Conservation (phyloP, 768 basidiomycete genomes). For the Tricholoma sp. region DNA sequence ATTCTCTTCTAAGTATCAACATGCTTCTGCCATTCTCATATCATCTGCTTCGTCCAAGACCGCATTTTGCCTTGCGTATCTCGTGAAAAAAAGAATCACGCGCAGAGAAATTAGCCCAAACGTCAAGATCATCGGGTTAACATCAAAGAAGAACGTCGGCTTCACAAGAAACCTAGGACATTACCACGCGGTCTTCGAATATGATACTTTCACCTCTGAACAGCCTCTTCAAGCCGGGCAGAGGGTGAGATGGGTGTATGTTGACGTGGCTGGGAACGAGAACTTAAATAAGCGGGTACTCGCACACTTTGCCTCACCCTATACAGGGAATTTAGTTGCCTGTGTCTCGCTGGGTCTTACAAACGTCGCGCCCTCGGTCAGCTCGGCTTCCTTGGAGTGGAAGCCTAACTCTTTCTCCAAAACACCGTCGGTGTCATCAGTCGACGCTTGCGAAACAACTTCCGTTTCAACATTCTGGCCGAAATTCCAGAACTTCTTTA, state of each 20-base stretch:
- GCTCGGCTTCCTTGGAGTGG: constrained; percentile 31
- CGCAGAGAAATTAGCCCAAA: constrained; percentile 20
- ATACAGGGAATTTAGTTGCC: constrained; percentile 31
- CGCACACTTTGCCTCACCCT: constrained; percentile 35
- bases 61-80: constrained; percentile 63
- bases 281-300: constrained; percentile 41
- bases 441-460: neutral
- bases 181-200: constrained; percentile 54
- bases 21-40: constrained; percentile 45
- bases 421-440: constrained; percentile 2
- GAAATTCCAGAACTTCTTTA: constrained; percentile 54
- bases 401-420: constrained; percentile 29
- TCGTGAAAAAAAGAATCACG: constrained; percentile 41
- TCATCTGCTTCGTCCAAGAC: constrained; percentile 73
- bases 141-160: constrained; percentile 46
- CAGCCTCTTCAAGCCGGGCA: constrained; percentile 22
- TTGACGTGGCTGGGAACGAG: constrained; percentile 60
- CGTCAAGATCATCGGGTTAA: constrained; percentile 50
- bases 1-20: constrained; percentile 43
- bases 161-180: constrained; percentile 53
- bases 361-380: constrained; percentile 43
- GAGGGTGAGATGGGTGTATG: constrained; percentile 46
- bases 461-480: constrained; percentile 26
- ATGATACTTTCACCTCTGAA: constrained; percentile 38
- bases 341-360: constrained; percentile 52